Conservation (phyloP, 768 basidiomycete species). For the Tricholoma matsutake region DNA sequence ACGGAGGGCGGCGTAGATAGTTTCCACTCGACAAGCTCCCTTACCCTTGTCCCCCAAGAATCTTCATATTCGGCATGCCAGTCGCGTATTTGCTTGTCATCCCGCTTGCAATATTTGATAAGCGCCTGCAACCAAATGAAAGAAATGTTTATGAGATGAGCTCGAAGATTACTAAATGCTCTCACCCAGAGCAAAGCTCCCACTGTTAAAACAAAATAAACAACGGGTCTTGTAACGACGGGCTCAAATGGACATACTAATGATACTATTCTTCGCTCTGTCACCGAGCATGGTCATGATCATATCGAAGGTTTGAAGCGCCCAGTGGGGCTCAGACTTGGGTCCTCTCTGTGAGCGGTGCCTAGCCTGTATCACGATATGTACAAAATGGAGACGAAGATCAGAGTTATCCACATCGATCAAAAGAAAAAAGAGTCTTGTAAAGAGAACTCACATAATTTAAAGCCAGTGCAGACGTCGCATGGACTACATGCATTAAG, state of each 20-base stretch:
- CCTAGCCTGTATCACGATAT: constrained; percentile 30
- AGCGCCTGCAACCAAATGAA: constrained; percentile 44
- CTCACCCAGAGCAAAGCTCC: constrained; percentile 62
- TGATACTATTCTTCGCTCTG: constrained; percentile 46
- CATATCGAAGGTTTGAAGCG: constrained; percentile 38
- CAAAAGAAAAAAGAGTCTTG: neutral
- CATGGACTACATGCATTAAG: constrained; percentile 70
- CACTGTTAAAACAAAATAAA: constrained; percentile 39
- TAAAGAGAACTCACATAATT: constrained; percentile 48
- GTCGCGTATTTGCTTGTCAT: constrained; percentile 50
- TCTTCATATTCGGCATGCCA: constrained; percentile 67
- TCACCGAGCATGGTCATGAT: constrained; percentile 48
- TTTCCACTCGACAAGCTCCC: constrained; percentile 43
- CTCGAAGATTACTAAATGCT: constrained; percentile 4
- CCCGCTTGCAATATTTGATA: constrained; percentile 59
- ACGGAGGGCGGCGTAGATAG: constrained; percentile 35
- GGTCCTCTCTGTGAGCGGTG: constrained; percentile 36
- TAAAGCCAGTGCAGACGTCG: constrained; percentile 62
- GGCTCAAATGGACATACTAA: constrained; percentile 30
- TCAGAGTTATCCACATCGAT: neutral
- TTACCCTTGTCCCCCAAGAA: constrained; percentile 59
- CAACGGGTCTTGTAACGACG: neutral
- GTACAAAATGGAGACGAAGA: constrained; percentile 2
- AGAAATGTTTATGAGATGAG: constrained; percentile 11
- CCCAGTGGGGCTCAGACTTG: constrained; percentile 41